phyloP scores from a whole-genome alignment of 768 basidiomycete species.

The Fomitopsis serialis region DNA sequence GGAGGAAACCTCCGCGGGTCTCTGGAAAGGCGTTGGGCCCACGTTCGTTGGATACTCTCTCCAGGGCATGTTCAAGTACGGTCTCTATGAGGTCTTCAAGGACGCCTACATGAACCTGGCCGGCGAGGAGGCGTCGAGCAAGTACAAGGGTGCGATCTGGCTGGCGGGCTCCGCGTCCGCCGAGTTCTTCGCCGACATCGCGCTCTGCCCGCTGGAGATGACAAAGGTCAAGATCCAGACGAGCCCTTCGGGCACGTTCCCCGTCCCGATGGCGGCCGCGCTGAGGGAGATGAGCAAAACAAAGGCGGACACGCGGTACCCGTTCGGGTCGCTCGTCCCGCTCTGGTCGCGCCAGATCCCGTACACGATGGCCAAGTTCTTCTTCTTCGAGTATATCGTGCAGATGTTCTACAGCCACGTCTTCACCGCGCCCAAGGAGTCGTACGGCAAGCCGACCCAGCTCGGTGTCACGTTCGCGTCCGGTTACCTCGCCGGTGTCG shows the following conservation, averaged over 20 bases:
- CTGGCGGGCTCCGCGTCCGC: constrained; percentile 91
- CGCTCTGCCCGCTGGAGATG: constrained; percentile 94
- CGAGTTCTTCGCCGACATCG: constrained; percentile 94
- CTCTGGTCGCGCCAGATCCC: constrained; percentile 95
- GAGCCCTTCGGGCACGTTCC: constrained; percentile 70
- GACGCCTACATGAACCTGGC: constrained; percentile 86
- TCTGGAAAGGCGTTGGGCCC: constrained; percentile 94
- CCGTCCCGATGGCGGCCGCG: constrained; percentile 66
- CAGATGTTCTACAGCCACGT: constrained; percentile 85
- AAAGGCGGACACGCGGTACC: constrained; percentile 71
- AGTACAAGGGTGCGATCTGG: constrained; percentile 91
- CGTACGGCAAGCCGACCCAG: constrained; percentile 77
- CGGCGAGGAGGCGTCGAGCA: constrained; percentile 72
- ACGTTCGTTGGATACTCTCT: constrained; percentile 91
- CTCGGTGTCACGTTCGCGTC: constrained; percentile 87
- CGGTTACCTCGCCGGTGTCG: constrained; percentile 92
- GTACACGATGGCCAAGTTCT: constrained; percentile 99
- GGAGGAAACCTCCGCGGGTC: constrained; percentile 79
- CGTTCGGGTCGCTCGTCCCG: constrained; percentile 80
- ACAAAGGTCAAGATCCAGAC: constrained; percentile 91
- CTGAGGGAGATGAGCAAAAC: constrained; percentile 63
- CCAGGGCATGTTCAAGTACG: constrained; percentile 98
- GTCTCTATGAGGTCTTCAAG: constrained; percentile 97
- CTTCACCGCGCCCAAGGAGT: constrained; percentile 73
- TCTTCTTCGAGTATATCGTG: constrained; percentile 89